These are phyloP conservation scores for Corynascus novoguineensis DNA, from an alignment of 495 filamentous ascomycete genomes.

Conservation along the genomic window DNA sequence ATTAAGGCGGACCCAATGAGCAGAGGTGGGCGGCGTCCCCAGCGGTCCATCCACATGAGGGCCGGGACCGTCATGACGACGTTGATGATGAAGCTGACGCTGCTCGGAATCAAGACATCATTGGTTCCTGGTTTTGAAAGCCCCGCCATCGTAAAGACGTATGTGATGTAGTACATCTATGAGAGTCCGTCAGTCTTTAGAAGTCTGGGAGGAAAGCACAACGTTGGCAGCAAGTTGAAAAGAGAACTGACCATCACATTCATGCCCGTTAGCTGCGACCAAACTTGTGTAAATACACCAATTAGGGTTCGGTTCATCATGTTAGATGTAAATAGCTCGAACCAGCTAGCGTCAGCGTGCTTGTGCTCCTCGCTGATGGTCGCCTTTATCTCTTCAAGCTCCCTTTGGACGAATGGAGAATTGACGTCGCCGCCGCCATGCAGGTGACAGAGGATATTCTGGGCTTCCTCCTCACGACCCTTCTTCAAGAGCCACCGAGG, in stretches of 20 bases:
- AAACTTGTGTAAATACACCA: conserved; percentile 76
- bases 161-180: conserved; percentile 51
- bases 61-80: conserved; percentile 53
- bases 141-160: conserved; percentile 70
- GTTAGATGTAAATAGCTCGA: conserved; percentile 61
- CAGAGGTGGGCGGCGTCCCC: conserved; percentile 59
- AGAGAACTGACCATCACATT: conserved; percentile 71
- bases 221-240: no score
- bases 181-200: conserved; percentile 10
- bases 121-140: conserved; percentile 42
- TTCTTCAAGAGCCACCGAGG: conserved; percentile 72
- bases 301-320: conserved; percentile 74
- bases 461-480: conserved; percentile 67
- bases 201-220: conserved; percentile 6
- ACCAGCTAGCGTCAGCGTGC: conserved; percentile 57
- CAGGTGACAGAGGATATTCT: conserved; percentile 57
- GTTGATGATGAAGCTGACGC: conserved; percentile 72
- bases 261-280: conserved; percentile 80
- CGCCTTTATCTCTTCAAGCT: conserved; percentile 64
- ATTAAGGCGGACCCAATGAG: conserved; percentile 61
- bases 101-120: conserved; percentile 56
- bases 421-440: conserved; percentile 61
- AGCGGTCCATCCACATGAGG: conserved; percentile 52
- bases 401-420: conserved; percentile 56
- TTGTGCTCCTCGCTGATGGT: conserved; percentile 64